phyloP scores from a whole-genome alignment of 257 asterid genomes.

The Paulownia fortunei region DNA sequence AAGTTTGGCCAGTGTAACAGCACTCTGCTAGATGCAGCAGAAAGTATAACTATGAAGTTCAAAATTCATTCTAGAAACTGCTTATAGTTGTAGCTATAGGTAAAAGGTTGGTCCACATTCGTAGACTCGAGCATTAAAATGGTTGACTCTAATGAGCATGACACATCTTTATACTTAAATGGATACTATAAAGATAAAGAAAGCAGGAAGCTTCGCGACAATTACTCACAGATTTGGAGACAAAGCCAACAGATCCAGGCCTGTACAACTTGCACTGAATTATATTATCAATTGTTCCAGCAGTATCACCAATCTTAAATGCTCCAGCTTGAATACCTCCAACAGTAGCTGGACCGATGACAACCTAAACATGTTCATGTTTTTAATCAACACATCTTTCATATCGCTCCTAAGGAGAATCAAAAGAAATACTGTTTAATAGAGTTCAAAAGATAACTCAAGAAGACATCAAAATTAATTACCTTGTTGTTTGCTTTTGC shows the following conservation, averaged over 20 bases:
- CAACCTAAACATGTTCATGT: constrained; percentile 56
- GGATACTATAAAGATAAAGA: background rate
- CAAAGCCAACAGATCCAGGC: constrained; percentile 99
- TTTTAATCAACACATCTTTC: constrained; percentile 22
- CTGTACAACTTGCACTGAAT: constrained; percentile 94
- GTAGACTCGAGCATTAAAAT: background rate
- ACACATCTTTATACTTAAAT: constrained; percentile 6
- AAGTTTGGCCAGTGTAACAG: background rate
- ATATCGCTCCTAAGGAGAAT: background rate
- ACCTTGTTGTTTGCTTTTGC: constrained; percentile 99
- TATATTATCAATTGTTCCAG: constrained; percentile 97
- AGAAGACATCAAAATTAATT: constrained; percentile 29
- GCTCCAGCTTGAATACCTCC: constrained; percentile 99
- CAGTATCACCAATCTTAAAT: constrained; percentile 97
- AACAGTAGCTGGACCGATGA: constrained; percentile 97
- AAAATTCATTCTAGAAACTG: constrained; percentile 10
- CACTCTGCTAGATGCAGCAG: constrained; percentile 20
- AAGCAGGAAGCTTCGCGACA: constrained; percentile 16
- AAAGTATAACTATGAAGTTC: background rate
- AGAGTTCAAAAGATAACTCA: constrained; percentile 25
- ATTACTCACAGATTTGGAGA: constrained; percentile 91
- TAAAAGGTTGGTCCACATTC: constrained; percentile 6
- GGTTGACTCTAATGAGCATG: background rate
- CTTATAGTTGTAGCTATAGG: constrained; percentile 16
- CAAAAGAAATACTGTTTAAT: background rate